Base-by-base conservation (phyloP, 2,329 filamentous ascomycete genomes). In the Drechslerella dactyloides region DNA sequence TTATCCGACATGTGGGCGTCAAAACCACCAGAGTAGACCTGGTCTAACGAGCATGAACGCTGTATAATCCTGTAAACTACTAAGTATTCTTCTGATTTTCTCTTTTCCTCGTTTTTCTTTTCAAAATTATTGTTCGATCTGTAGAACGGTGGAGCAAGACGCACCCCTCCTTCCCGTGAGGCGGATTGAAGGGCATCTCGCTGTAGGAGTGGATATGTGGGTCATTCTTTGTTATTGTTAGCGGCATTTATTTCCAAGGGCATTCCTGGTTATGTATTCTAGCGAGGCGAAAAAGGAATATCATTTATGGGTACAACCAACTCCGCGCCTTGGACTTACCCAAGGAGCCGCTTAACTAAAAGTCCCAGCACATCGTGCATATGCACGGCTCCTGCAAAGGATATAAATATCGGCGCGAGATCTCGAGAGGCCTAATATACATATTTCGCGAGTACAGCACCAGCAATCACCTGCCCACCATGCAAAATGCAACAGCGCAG, bases 1-100 rank as follows among this genome's bases (percentile, higher is more conserved):
- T 73, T 42, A 30, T 68, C 2, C 50, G 48, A 23, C 62, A 63
- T 48, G 50, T 73, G 15, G 69, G 69, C 19, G 69, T 73, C 19
- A 65, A 55, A 40, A 57, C 21, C 10, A 72, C 60, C 3, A 60
- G 37, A 21, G 60, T 72, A 1, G 54, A 64, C 4, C 35, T 54
- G 37, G 55, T 40, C 17, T 69, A 63, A 24, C 3, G 35, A n/a
- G 17, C 55, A 6, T 52, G 19, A n/a, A n/a, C n/a, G n/a, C 37
- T 64, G 30, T 64, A 44, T 8, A 50, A n/a, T 37, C 21, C 15
- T 13, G n/a, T 35, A 24, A 57, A 30, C 33, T 15, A 35, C 11
- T 17, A 19, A 48, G 1, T 27, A 33, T 55, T 58, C 54, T 58
- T 53, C n/a, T 60, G n/a, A 64, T 51, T 44, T 33, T 52, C 30